Evolutionary conservation across 2,329 filamentous ascomycete species (phyloP).

Genomic region (Hypoxylon sp.): DNA sequence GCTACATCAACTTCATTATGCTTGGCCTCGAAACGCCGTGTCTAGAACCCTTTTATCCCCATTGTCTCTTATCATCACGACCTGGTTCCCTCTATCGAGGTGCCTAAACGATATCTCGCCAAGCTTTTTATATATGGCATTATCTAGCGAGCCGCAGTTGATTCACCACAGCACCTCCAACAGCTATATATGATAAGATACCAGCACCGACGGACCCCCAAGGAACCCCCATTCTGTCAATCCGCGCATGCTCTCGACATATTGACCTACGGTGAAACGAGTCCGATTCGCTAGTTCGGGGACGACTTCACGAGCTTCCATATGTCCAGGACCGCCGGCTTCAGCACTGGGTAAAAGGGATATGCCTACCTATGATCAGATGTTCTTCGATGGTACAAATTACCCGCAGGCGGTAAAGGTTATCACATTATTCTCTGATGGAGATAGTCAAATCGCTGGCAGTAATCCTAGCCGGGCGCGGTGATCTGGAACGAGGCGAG

Average conservation of each 20-base stretch:
- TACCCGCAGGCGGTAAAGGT: slow-evolving; percentile 22
- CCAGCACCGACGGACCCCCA: slow-evolving; percentile 21
- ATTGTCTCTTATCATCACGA: slow-evolving; percentile 32
- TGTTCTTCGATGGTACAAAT: slow-evolving; percentile 8
- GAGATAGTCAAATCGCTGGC: not conserved
- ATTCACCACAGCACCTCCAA: slow-evolving; percentile 19
- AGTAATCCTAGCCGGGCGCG: not conserved
- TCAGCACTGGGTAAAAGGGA: slow-evolving; percentile 11
- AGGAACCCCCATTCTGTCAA: slow-evolving; percentile 34
- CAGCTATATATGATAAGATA: slow-evolving; percentile 40
- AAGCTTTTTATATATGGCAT: slow-evolving; percentile 39
- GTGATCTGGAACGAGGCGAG: slow-evolving; percentile 5
- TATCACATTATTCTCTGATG: not conserved
- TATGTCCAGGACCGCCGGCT: slow-evolving; percentile 1
- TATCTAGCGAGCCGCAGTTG: slow-evolving; percentile 35
- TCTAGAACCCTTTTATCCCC: slow-evolving; percentile 23
- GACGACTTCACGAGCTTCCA: slow-evolving; percentile 27
- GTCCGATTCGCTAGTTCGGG: slow-evolving; percentile 31
- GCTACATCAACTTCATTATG: slow-evolving; percentile 14
- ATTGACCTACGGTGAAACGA: slow-evolving; percentile 29
- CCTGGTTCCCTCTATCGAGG: slow-evolving; percentile 26
- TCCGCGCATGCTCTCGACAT: slow-evolving; percentile 24
- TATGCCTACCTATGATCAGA: not conserved
- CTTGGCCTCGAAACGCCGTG: slow-evolving; percentile 14
- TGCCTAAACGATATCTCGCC: slow-evolving; percentile 39